phyloP scores from a whole-genome alignment of 495 filamentous ascomycete genomes.

The Acidomyces sp. region DNA sequence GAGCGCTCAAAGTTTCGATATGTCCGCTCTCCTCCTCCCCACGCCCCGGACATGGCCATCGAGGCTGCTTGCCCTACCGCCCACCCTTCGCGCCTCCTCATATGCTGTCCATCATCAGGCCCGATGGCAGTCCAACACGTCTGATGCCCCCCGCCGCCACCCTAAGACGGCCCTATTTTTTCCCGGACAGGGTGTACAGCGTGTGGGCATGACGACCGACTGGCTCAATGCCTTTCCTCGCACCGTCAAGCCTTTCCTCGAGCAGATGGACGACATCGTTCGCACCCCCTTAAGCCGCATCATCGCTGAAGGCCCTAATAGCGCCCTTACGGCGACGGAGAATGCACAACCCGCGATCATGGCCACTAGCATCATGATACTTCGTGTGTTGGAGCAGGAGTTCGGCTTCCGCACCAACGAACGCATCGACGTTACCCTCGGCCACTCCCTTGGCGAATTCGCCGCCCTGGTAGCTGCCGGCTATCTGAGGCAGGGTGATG shows the following conservation, averaged over 20 bases:
- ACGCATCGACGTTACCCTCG: constrained; percentile 66
- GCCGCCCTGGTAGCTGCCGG: constrained; percentile 75
- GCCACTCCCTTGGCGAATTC: constrained; percentile 93
- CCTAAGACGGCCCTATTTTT: constrained; percentile 34
- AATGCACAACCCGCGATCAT: constrained; percentile 94
- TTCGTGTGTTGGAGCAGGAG: constrained; percentile 75
- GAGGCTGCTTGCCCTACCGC: constrained; percentile 8
- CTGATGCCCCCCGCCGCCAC: constrained; percentile 15
- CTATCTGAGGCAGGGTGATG: constrained; percentile 63
- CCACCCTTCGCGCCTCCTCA: constrained; percentile 6
- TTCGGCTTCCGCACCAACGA: constrained; percentile 61
- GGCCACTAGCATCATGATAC: constrained; percentile 80
- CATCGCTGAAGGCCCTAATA: constrained; percentile 67
- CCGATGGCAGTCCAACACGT: constrained; percentile 13
- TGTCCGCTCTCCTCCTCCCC: background rate
- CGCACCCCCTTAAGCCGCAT: constrained; percentile 55
- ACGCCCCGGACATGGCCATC: background rate
- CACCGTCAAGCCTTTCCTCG: constrained; percentile 56
- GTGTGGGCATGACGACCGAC: constrained; percentile 71
- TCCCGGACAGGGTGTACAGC: constrained; percentile 54
- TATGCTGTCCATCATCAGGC: background rate
- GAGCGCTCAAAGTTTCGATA: background rate
- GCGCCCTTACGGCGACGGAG: constrained; percentile 61
- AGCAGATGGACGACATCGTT: constrained; percentile 70
- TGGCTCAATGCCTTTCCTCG: constrained; percentile 75